phyloP scores from a whole-genome alignment of 768 basidiomycete species.

The Xerocomellus intermedius region DNA sequence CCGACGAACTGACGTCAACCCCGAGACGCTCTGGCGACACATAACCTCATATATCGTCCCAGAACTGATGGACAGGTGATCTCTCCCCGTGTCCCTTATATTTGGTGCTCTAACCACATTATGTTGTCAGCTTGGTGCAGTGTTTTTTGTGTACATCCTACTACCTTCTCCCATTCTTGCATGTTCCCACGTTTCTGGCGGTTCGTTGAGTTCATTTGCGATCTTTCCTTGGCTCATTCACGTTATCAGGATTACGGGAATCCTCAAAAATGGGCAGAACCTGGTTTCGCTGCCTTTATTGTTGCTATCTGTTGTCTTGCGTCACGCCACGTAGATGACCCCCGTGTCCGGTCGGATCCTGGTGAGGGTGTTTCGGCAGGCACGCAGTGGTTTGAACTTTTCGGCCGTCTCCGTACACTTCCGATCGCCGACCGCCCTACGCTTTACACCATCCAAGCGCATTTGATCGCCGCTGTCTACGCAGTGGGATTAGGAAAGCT shows the following conservation, averaged over 20 bases:
- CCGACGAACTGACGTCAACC: constrained; percentile 74
- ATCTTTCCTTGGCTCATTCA: constrained; percentile 15
- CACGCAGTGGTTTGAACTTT: constrained; percentile 89
- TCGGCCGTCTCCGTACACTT: constrained; percentile 81
- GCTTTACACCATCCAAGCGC: constrained; percentile 87
- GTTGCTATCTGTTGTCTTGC: constrained; percentile 91
- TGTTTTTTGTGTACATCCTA: constrained; percentile 91
- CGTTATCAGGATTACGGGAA: constrained; percentile 79
- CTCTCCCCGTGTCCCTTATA: constrained; percentile 15
- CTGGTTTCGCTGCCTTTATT: constrained; percentile 91
- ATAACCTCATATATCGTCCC: constrained; percentile 85
- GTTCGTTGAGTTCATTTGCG: constrained; percentile 39
- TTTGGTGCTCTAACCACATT: constrained; percentile 13
- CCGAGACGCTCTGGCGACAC: constrained; percentile 82
- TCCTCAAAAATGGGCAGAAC: constrained; percentile 93
- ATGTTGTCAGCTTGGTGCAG: constrained; percentile 60
- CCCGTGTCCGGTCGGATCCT: constrained; percentile 80
- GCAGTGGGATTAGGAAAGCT: constrained; percentile 88
- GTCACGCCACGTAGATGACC: constrained; percentile 90
- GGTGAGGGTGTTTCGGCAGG: constrained; percentile 85
- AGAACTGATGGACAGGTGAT: constrained; percentile 90
- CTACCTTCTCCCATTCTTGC: constrained; percentile 88
- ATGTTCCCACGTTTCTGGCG: constrained; percentile 84
- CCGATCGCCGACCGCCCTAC: constrained; percentile 88
- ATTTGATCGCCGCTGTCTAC: constrained; percentile 89